phyloP scores from a whole-genome alignment of 73 alveolate species.

The Paramecium pentaurelia region DNA sequence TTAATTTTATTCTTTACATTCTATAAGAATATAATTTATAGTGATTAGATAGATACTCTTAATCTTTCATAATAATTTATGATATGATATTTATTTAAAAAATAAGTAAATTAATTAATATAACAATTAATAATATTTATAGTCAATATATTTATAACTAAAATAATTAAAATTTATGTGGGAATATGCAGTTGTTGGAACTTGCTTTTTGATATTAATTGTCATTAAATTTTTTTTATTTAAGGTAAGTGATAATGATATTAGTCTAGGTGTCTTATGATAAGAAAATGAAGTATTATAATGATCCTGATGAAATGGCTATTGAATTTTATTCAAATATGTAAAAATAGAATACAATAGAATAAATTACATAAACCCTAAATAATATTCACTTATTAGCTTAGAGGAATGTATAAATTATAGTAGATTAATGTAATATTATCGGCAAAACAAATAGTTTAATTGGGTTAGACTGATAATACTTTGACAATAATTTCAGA shows the following conservation, averaged over 20 bases:
- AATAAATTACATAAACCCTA: background rate
- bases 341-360: background rate
- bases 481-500: background rate
- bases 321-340: background rate
- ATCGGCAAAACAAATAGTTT: background rate
- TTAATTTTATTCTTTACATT: too few relatives aligned
- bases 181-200: background rate
- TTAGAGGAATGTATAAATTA: background rate
- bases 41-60: background rate
- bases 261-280: background rate
- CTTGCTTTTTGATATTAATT: background rate
- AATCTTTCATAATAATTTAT: too few relatives aligned
- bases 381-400: background rate
- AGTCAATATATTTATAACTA: background rate
- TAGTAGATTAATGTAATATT: background rate
- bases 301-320: conserved; percentile 16
- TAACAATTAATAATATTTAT: too few relatives aligned
- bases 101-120: too few relatives aligned
- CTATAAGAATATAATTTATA: too few relatives aligned
- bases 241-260: background rate
- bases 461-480: background rate
- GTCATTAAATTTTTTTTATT: background rate
- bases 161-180: background rate
- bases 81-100: too few relatives aligned
- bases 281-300: background rate